Conservation (phyloP, 106 monocot genomes). For the Cymbidium sinense region DNA sequence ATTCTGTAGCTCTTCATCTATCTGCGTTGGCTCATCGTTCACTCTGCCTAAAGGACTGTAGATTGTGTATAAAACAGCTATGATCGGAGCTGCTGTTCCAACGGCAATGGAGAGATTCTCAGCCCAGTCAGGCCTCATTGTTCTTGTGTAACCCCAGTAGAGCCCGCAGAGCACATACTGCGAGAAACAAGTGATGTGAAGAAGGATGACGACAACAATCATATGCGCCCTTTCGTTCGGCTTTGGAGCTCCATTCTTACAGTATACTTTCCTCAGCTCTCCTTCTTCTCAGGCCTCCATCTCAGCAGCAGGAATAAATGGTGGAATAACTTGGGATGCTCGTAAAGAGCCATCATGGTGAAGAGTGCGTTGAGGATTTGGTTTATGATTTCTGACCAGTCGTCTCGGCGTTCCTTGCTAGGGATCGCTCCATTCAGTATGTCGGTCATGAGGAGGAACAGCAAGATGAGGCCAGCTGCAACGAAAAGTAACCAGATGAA, state of each 20-base stretch:
- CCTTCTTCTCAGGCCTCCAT: conserved; percentile 30
- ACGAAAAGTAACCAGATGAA: conserved; percentile 36
- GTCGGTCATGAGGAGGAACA: conserved; percentile 34
- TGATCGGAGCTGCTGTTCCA: conserved; percentile 25
- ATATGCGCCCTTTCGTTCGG: conserved; percentile 33
- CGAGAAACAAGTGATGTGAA: conserved; percentile 38
- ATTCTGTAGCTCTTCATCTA: background rate
- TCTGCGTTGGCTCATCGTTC: background rate
- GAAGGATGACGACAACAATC: conserved; percentile 29
- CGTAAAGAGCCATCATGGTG: conserved; percentile 47
- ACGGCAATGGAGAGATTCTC: conserved; percentile 23
- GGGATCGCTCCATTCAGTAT: conserved; percentile 24
- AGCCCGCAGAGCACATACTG: conserved; percentile 49
- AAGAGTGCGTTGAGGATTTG: conserved; percentile 66
- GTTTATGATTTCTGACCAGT: conserved; percentile 42
- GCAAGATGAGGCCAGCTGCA: conserved; percentile 13
- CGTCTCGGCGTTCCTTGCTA: conserved; percentile 7
- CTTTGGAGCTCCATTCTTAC: conserved; percentile 19
- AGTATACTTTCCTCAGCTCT: conserved; percentile 33
- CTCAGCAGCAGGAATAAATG: conserved; percentile 31
- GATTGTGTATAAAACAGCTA: conserved; percentile 27
- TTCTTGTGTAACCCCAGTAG: conserved; percentile 41
- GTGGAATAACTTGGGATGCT: conserved; percentile 45
- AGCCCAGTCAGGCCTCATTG: conserved; percentile 27
- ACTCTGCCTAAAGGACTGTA: conserved; percentile 35